Base-by-base conservation (phyloP, 345 rosid species). In the Cardamine occulta region DNA sequence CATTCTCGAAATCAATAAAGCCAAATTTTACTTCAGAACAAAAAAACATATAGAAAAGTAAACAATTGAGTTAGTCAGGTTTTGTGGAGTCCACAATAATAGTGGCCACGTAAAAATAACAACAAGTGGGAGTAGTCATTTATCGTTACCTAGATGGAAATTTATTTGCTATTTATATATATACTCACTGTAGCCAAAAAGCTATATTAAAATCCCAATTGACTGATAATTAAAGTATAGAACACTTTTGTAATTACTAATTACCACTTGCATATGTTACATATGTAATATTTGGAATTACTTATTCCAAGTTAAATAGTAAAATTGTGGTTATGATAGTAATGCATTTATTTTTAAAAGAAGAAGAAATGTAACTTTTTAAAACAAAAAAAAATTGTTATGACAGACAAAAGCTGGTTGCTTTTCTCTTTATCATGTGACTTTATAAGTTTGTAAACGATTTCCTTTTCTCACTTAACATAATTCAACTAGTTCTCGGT, bases 91-190 rank as follows among this genome's bases (percentile, higher is more conserved):
- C 45, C 54, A 75, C 19, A 31, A 52, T 51, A 8, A 34, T 68
- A 75, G 55, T 67, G 68, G 62, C 28, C 62, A 75, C 69, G 68
- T 68, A 17, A 66, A 75, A 47, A 8, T 24, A 29, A 64, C 7
- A 63, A 34, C 72, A 66, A 67, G 68, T 58, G 61, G 61, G 63
- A 12, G 11, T 57, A 32, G 72, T 58, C 14, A 8, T 28, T 28
- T 37, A 26, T 68, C 17, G 21, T 40, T 40, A 70, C 66, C 65
- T 8, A 45, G 45, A 37, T 34, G 9, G 49, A 49, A 23, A 6
- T 2, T 31, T 10, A 7, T 35, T 9, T 35, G 11, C 3, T 68
- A 24, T 67, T 5, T 37, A 32, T 34, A 10, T 10, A 10, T 10
- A 1, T 3, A 35, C 40, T 35, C 40, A 5, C 32, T 31, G 7